Evolutionary conservation across 83 land plant genomes (phyloP).

Genomic region (Isoetes engelmannii): DNA sequence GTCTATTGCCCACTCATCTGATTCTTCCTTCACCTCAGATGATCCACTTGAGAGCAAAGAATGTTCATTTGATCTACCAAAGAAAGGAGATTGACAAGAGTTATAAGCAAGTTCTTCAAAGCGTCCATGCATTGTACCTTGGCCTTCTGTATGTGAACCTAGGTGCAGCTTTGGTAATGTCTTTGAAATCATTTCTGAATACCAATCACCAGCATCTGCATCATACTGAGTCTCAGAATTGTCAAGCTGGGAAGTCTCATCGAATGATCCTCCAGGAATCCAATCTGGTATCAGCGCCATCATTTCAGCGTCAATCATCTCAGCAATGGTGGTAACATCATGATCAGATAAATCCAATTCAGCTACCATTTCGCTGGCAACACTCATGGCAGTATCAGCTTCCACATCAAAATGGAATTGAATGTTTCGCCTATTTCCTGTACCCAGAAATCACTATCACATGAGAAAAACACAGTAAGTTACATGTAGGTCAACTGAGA

Average conservation of each 20-base stretch:
- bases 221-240: neutral
- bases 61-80: too few relatives aligned
- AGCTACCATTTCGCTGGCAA: neutral
- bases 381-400: neutral
- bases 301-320: neutral
- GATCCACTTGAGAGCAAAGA: too few relatives aligned
- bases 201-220: neutral
- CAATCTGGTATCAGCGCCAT: conserved; percentile 1
- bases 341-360: neutral
- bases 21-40: too few relatives aligned
- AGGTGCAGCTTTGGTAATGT: neutral
- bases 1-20: too few relatives aligned
- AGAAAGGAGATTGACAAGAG: neutral
- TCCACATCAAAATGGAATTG: conserved; percentile 1
- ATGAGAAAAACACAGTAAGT: neutral
- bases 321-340: neutral
- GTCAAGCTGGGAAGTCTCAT: neutral
- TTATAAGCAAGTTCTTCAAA: neutral
- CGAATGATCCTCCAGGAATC: neutral
- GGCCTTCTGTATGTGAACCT: neutral
- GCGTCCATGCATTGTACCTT: conserved; percentile 6
- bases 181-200: neutral
- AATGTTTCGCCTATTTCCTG: neutral
- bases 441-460: neutral
- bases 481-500: neutral